Percentiles rank a stretch among this genome's conserved stretches.
These are phyloP conservation scores for Pythium brassicae DNA, from an alignment of 352 stramenopile species.

Conservation along the genomic window DNA sequence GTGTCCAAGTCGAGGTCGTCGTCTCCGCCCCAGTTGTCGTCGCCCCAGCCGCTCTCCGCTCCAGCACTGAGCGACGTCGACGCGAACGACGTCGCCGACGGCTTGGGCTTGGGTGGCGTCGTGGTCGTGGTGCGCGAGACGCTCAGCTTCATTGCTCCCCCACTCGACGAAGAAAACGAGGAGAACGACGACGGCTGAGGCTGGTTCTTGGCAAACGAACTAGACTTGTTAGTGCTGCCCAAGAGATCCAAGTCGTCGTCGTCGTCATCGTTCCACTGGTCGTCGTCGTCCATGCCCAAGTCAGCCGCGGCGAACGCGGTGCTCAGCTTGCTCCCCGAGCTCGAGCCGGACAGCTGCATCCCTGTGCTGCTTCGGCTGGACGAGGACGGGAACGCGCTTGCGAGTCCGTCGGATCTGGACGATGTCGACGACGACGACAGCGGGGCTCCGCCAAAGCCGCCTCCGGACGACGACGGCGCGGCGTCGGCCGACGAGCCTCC, in stretches of 20 bases:
- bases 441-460: constrained; percentile 1
- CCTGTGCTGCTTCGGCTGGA: constrained; percentile 1
- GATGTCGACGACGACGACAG: constrained; percentile 25
- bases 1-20: constrained; percentile 37
- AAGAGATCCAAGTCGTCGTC: constrained; percentile 55
- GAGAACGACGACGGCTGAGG: constrained; percentile 18
- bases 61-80: constrained; percentile 22
- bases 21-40: constrained; percentile 67
- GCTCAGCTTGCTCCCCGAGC: constrained; percentile 14
- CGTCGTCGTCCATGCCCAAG: constrained; percentile 40
- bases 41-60: constrained; percentile 37
- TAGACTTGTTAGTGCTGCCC: constrained; percentile 22
- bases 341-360: constrained; percentile 13
- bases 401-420: constrained; percentile 6
- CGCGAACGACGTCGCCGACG: constrained; percentile 19
- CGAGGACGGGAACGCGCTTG: constrained; percentile 1
- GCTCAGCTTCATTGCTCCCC: constrained; percentile 46
- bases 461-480: constrained; percentile 4
- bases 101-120: constrained; percentile 10
- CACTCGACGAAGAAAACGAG: constrained; percentile 19
- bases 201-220: constrained; percentile 11
- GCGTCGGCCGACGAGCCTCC: constrained; percentile 14
- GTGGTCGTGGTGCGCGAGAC: constrained; percentile 25
- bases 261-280: constrained; percentile 53
- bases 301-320: constrained; percentile 45